Conservation (phyloP, 805 yeast genomes). For the Cyberlindnera misumaiensis region DNA sequence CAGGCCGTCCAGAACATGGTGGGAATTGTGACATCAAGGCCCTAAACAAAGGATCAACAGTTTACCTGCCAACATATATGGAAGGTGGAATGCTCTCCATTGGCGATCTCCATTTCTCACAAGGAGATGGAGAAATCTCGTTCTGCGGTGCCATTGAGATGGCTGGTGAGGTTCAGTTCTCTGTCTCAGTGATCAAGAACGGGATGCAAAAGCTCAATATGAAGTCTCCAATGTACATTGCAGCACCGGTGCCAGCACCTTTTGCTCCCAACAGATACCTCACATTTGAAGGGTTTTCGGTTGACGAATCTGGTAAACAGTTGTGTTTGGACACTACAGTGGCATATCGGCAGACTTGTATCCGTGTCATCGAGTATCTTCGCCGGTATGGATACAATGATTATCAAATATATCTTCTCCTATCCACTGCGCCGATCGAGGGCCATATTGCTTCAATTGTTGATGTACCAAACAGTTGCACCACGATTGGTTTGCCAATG, state of each 20-base stretch:
- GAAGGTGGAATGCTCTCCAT: constrained; percentile 41
- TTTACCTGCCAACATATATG: constrained; percentile 41
- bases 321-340: constrained; percentile 39
- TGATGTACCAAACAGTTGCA: constrained; percentile 47
- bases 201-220: constrained; percentile 36
- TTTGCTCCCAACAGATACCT: constrained; percentile 43
- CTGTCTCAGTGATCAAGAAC: constrained; percentile 33
- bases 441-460: constrained; percentile 48
- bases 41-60: constrained; percentile 41
- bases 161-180: constrained; percentile 41
- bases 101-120: constrained; percentile 46
- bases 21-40: constrained; percentile 50
- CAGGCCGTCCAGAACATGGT: constrained; percentile 47
- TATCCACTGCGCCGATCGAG: constrained; percentile 43
- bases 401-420: constrained; percentile 40
- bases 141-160: constrained; percentile 51
- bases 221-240: constrained; percentile 40
- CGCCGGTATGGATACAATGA: constrained; percentile 44
- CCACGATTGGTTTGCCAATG: constrained; percentile 44
- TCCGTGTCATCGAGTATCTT: constrained; percentile 42
- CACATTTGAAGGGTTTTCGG: constrained; percentile 48
- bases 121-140: constrained; percentile 48
- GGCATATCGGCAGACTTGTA: constrained; percentile 45
- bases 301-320: constrained; percentile 41
- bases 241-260: constrained; percentile 42